Base-by-base conservation (phyloP, 1,284 basidiomycete species). In the Malassezia nana region DNA sequence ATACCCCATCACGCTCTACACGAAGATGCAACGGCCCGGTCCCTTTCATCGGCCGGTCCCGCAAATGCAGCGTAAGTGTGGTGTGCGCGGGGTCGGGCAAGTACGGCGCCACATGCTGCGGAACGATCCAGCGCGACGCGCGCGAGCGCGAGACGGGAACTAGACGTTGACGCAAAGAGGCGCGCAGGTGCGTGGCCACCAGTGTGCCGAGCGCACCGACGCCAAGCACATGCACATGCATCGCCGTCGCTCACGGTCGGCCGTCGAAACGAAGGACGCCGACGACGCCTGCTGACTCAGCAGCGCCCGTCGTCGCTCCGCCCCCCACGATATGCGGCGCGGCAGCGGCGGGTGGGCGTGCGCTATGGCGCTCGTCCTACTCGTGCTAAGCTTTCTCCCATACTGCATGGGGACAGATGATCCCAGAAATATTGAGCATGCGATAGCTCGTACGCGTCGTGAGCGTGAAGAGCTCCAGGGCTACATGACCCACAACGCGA, bases 221-320 rank as follows among this genome's bases (percentile, higher is more conserved):
- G 41, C 71, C 71, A 4, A 72, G 53, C 44, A 74, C 60, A 52
- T 74, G 71, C 48, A 69, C 68, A 10, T 67, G 62, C 71, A 73
- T 73, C 30, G n/a, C 29, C 10, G 16, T 12, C 28, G 22, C n/a
- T n/a, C n/a, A n/a, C n/a, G n/a, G n/a, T n/a, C n/a, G 22, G n/a
- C n/a, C 29, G 35, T 39, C 20, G 9, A 24, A 13, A 31, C 33
- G 16, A 31, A 33, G 31, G 48, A 26, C 20, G 26, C 28, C 35
- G 49, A 31, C 41, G 25, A 32, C 28, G 29, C 39, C 6, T 20
- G 32, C 26, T 28, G 16, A 29, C 46, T 38, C 35, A 38, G 35
- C 35, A 33, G 31, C 22, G 45, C 31, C 45, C 13, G 22, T 7
- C 32, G 22, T 35, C 32, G 12, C 9, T 42, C 10, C 20, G 18